A percentile compares a stretch with the other conserved stretches of the same genome.
These are phyloP conservation scores for Maudiozyma turicensis DNA, from an alignment of 805 yeast genomes.

Conservation along the genomic window DNA sequence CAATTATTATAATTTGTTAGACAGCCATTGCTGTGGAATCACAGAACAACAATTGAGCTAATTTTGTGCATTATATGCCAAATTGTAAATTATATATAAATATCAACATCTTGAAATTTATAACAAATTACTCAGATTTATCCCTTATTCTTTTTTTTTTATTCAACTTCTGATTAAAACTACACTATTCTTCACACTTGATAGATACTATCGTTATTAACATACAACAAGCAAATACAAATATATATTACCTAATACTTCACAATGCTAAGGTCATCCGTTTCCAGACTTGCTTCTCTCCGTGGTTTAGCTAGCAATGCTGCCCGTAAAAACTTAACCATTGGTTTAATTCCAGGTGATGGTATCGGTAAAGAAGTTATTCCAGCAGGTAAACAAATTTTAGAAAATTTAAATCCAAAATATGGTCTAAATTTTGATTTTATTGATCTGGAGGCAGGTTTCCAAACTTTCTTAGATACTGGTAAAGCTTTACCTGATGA, in stretches of 20 bases:
- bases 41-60: too few species aligned
- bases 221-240: neutral
- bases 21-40: too few species aligned
- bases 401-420: constrained; percentile 71
- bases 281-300: constrained; percentile 20
- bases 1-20: too few species aligned
- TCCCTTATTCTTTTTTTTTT: too few species aligned
- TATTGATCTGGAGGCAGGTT: constrained; percentile 86
- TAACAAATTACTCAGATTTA: too few species aligned
- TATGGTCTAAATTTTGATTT: constrained; percentile 77
- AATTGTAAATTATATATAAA: too few species aligned
- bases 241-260: neutral
- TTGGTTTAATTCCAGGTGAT: constrained; percentile 89
- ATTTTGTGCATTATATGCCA: too few species aligned
- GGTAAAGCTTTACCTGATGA: constrained; percentile 93
- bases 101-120: too few species aligned
- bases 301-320: constrained; percentile 32
- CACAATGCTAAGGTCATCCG: constrained; percentile 23
- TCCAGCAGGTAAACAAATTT: constrained; percentile 86
- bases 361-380: constrained; percentile 97
- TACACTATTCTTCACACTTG: too few species aligned
- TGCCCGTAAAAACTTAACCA: constrained; percentile 38
- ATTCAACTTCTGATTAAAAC: too few species aligned
- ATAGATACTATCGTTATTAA: neutral
- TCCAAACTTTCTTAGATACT: constrained; percentile 85